Evolutionary conservation across 2,329 filamentous ascomycete species (phyloP).

Genomic region (Thelonectria rubi): DNA sequence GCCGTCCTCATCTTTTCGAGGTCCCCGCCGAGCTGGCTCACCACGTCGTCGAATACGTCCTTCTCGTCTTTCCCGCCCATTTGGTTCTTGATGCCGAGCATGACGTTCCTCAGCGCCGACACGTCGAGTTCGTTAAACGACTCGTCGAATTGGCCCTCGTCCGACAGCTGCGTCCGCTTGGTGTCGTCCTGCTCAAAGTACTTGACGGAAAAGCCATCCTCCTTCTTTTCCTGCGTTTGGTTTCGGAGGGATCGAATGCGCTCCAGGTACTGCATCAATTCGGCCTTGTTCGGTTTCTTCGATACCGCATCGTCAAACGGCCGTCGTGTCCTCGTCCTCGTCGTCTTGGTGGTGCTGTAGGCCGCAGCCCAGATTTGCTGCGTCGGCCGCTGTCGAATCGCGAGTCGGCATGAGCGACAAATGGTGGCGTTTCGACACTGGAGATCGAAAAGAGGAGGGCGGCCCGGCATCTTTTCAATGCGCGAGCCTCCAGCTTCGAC

Average conservation of each 20-base stretch:
- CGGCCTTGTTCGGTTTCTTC: constrained; percentile 40
- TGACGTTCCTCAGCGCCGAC: constrained; percentile 47
- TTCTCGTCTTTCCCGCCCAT: constrained; percentile 49
- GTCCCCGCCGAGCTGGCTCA: constrained; percentile 45
- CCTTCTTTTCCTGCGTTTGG: constrained; percentile 25
- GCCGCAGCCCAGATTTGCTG: constrained; percentile 42
- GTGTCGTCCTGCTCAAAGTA: constrained; percentile 59
- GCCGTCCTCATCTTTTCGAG: constrained; percentile 45
- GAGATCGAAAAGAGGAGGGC: constrained; percentile 49
- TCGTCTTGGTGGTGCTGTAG: constrained; percentile 44
- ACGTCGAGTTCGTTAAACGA: constrained; percentile 50
- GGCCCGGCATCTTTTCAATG: constrained; percentile 47
- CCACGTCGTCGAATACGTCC: constrained; percentile 48
- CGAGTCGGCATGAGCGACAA: constrained; percentile 50
- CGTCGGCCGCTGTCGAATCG: constrained; percentile 41
- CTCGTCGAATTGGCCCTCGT: constrained; percentile 53
- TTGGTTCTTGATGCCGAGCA: constrained; percentile 51
- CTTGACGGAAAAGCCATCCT: constrained; percentile 47
- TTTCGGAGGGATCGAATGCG: constrained; percentile 40
- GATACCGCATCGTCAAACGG: constrained; percentile 28
- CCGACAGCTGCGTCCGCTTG: constrained; percentile 49
- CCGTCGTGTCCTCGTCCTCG: constrained; percentile 25
- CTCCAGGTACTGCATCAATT: constrained; percentile 43
- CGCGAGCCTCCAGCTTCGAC: constrained; percentile 6
- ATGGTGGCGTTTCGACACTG: constrained; percentile 47